Base-by-base conservation (phyloP, 2,329 filamentous ascomycete species). In the Pseudogymnoascus verrucosus region DNA sequence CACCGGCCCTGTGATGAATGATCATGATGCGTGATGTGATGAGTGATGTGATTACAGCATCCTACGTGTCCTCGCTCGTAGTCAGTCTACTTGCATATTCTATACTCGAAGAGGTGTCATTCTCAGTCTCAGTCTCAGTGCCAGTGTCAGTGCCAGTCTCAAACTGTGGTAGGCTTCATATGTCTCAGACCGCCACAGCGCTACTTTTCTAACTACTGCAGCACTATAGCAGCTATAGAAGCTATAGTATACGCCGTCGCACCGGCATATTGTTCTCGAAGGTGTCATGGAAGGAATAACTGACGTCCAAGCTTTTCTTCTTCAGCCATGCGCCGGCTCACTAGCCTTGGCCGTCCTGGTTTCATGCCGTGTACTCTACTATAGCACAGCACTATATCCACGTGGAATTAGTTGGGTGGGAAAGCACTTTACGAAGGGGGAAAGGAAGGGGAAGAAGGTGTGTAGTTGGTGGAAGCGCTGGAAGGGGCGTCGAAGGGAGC, bases 241-340 rank as follows among this genome's bases (percentile, higher is more conserved):
- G 21, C 44, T 28, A 51, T 28, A 51, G 7, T 26, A 51, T 26
- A 28, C 14, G 14, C 21, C 44, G 6, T 28, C 8, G 23, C 14
- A n/a, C 47, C 23, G 26, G 47, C 47, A 54, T 31, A 54, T 54
- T 54, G 47, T 54, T 54, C 47, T 54, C 47, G 47, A 54, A 54
- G 47, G 47, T 54, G 47, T 31, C 47, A 54, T 54, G 47, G 47
- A 54, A 54, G 47, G 47, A 54, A 54, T 28, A 31, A 4, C 26
- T 16, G n/a, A 19, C 26, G 47, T 31, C 47, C 47, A 54, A 54
- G 47, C 47, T 54, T 54, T 54, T 5, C 4, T 10, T 14, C 47
- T 51, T 31, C 47, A 54, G 23, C 47, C 26, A 54, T 31, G n/a
- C 47, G 47, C 47, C 28, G 28, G 28, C n/a, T 54, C 23, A 4